Evolutionary conservation across 1,139 yeast species (phyloP), one percentile per base, ranked within the genome.

Genomic region (Pichia sp.): DNA sequence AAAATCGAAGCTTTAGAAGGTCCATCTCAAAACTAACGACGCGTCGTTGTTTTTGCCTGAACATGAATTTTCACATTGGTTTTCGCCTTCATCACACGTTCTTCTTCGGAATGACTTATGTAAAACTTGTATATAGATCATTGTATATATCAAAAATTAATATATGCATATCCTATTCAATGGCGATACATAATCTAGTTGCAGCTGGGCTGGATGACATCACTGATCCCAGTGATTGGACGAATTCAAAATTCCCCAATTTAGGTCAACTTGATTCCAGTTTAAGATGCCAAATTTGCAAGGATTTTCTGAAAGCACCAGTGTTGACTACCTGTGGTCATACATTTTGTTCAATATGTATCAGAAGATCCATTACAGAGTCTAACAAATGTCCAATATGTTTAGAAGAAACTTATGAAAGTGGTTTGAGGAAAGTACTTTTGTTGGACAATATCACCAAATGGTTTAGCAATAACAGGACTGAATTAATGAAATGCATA

Each of bases 301-400:
- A 91, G 61, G 97, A 90, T 52, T 80, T 85, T 54, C 71, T 87
- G 52, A 74, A 69, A 39, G 91, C 94, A 0, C 98, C 99, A 1
- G 90, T 89, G 46, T 70, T 86, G 38, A 87, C 97, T 1, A 76
- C 84, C 7, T 91, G 98, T 68, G 85, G 87, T 41, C 98, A 93
- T 63, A 84, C 94, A 0, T 93, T 90, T 62, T 93, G 99, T 64
- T 89, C 96, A 1, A 75, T 84, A 20, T 93, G 99, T 63, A 87
- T 93, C 33, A 74, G 97, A 51, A 79, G 85, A 53, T 81, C 84
- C 53, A 67, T 91, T 40, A 70, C 81, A 21, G 68, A 68, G 38
- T 79, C 78, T 33, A 75, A 76, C 34, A 69, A 76, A 48, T 93
- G 98, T 62, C 98, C 98, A 0, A 68, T 87, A 44, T 93, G 99